Evolutionary conservation across 148 eudicot species (phyloP).

Genomic region (Polygonum aviculare): DNA sequence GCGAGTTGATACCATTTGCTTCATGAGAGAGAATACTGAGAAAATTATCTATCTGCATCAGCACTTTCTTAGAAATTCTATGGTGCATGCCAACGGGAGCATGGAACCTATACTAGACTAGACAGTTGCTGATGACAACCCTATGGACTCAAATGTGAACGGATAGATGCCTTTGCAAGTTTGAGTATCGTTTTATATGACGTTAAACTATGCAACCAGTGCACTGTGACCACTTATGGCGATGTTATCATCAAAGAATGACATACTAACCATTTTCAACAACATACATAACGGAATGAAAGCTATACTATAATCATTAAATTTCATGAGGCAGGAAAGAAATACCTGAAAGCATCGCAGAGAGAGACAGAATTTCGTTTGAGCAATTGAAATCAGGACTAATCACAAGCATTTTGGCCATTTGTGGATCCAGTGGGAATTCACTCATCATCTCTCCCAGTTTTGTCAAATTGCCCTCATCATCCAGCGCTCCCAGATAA

Average conservation of each 20-base stretch:
- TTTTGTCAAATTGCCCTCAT: slow-evolving; percentile 77
- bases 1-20: slow-evolving; percentile 94
- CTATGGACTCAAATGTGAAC: slow-evolving; percentile 32
- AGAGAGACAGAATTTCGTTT: slow-evolving; percentile 74
- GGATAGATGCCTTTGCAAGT: slow-evolving; percentile 17
- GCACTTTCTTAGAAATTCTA: slow-evolving; percentile 88
- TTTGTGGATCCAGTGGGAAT: slow-evolving; percentile 80
- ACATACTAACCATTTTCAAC: slow-evolving; percentile 16
- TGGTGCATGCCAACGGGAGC: slow-evolving; percentile 79
- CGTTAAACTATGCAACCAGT: not conserved
- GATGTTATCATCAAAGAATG: slow-evolving; percentile 13
- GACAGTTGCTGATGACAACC: slow-evolving; percentile 89
- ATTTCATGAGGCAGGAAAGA: not conserved
- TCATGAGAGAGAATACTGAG: slow-evolving; percentile 80
- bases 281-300: slow-evolving; percentile 2
- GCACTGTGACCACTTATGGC: not conserved
- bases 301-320: not conserved
- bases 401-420: slow-evolving; percentile 82
- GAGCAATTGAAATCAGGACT: slow-evolving; percentile 75
- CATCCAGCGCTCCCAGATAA: slow-evolving; percentile 80
- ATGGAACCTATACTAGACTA: slow-evolving; percentile 76
- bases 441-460: slow-evolving; percentile 83
- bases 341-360: slow-evolving; percentile 92
- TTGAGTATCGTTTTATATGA: not conserved
- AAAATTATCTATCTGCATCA: slow-evolving; percentile 95